Conservation (phyloP, 257 asterid genomes). For the Primulina huaijiensis region DNA sequence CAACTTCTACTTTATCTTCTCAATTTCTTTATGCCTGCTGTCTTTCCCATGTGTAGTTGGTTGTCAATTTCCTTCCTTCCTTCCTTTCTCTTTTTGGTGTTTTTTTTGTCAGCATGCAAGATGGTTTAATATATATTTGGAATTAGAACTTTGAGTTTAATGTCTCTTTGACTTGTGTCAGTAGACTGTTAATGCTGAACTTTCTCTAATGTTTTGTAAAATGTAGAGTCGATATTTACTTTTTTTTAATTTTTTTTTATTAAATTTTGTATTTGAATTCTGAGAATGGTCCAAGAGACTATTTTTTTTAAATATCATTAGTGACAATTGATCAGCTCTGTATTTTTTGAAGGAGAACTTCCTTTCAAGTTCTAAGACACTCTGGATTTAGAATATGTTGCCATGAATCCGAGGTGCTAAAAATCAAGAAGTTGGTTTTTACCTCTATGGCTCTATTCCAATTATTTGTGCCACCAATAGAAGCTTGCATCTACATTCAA, state of each 20-base stretch:
- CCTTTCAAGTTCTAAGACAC: background rate
- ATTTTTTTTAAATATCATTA: background rate
- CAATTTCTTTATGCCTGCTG: conserved; percentile 16
- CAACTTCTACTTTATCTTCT: conserved; percentile 11
- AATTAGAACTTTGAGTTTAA: too few species aligned
- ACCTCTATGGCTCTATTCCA: conserved; percentile 1
- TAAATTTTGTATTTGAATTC: background rate
- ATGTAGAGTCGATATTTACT: conserved; percentile 3
- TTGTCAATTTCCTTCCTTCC: background rate
- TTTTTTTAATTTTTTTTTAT: too few species aligned
- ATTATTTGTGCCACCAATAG: conserved; percentile 5
- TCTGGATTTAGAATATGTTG: background rate
- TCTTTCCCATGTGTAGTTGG: background rate
- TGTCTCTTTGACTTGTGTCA: conserved; percentile 10
- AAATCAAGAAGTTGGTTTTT: background rate
- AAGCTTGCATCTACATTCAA: conserved; percentile 3
- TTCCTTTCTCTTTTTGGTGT: background rate
- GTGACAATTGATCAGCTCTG: background rate
- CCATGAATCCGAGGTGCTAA: background rate
- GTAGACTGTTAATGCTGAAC: background rate
- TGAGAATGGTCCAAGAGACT: conserved; percentile 13
- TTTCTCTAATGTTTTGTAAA: too few species aligned
- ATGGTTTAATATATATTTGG: conserved; percentile 17
- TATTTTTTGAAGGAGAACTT: conserved; percentile 10
- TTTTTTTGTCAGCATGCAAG: conserved; percentile 18